phyloP scores from a whole-genome alignment of 208 protist species.

The Trypanosomatidae sp. region DNA sequence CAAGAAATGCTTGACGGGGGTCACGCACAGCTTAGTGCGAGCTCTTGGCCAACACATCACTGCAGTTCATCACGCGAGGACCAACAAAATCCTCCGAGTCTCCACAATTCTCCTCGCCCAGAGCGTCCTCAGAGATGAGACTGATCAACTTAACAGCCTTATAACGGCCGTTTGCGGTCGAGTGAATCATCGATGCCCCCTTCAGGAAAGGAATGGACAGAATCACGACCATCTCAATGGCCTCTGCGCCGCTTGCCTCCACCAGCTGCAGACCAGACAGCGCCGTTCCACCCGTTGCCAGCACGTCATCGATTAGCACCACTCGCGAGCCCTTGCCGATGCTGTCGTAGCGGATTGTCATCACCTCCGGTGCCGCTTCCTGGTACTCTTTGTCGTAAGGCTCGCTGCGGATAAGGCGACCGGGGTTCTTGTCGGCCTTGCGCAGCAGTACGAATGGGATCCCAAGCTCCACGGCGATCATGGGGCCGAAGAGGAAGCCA shows the following conservation, averaged over 20 bases:
- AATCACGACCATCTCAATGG: slow-evolving; percentile 70
- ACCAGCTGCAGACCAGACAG: slow-evolving; percentile 90
- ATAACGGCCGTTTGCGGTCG: slow-evolving; percentile 57
- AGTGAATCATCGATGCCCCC: slow-evolving; percentile 73
- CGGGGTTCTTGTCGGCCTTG: slow-evolving; percentile 87
- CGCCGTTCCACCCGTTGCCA: slow-evolving; percentile 90
- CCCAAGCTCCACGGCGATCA: slow-evolving; percentile 85
- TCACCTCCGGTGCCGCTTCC: slow-evolving; percentile 73
- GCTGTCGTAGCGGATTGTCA: slow-evolving; percentile 84
- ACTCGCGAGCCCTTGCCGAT: slow-evolving; percentile 72
- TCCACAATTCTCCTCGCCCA: slow-evolving; percentile 81
- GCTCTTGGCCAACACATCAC: slow-evolving; percentile 29
- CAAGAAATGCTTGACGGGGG: not conserved
- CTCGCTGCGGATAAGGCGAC: slow-evolving; percentile 85
- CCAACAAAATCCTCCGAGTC: slow-evolving; percentile 63
- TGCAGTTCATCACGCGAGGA: slow-evolving; percentile 67
- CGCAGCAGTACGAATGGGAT: slow-evolving; percentile 92
- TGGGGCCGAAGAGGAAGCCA: slow-evolving; percentile 89
- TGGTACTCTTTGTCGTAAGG: slow-evolving; percentile 92
- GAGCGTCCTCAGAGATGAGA: slow-evolving; percentile 51
- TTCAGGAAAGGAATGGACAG: slow-evolving; percentile 65
- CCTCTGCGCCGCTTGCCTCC: slow-evolving; percentile 65
- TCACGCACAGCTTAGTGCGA: not conserved
- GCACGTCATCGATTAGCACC: slow-evolving; percentile 91
- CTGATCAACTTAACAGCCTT: slow-evolving; percentile 68